phyloP scores from a whole-genome alignment of 2,329 filamentous ascomycete genomes.

The Fusarium sp. region DNA sequence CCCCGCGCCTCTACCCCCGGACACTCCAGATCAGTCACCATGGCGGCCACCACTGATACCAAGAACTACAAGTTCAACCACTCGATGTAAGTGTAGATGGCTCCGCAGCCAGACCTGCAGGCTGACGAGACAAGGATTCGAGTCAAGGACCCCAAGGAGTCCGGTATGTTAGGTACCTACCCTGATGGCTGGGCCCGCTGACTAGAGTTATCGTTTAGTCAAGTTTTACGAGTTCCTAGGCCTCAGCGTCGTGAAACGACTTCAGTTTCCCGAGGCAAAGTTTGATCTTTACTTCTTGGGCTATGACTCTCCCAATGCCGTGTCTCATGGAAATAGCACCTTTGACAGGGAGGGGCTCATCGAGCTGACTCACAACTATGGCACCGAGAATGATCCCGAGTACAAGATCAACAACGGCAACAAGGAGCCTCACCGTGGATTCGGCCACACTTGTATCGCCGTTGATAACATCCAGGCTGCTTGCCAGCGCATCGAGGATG shows the following conservation, averaged over 20 bases:
- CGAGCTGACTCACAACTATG: conserved; percentile 85
- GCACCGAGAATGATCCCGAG: conserved; percentile 82
- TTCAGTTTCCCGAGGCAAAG: conserved; percentile 83
- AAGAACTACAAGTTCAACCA: conserved; percentile 86
- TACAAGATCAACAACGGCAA: conserved; percentile 91
- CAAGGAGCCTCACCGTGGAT: conserved; percentile 81
- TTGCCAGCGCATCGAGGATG: conserved; percentile 87
- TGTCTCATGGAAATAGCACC: conserved; percentile 72
- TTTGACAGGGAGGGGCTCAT: conserved; percentile 90
- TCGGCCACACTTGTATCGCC: conserved; percentile 85
- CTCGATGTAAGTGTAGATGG: conserved; percentile 71
- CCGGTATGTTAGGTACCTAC: conserved; percentile 58
- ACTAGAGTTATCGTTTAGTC: conserved; percentile 57
- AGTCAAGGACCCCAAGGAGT: conserved; percentile 90
- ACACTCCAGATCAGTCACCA: conserved; percentile 65
- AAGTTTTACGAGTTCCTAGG: conserved; percentile 95
- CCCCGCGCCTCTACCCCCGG: conserved; percentile 2
- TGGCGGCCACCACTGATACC: conserved; percentile 76
- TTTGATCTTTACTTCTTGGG: conserved; percentile 97
- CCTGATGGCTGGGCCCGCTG: conserved; percentile 30
- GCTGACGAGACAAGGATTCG: conserved; percentile 70
- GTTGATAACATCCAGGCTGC: conserved; percentile 88
- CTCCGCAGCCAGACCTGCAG: conserved; percentile 13
- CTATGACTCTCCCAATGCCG: conserved; percentile 78
- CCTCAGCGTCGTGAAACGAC: conserved; percentile 81